phyloP scores from a whole-genome alignment of 768 basidiomycete species.

The Tricholoma matsutake region DNA sequence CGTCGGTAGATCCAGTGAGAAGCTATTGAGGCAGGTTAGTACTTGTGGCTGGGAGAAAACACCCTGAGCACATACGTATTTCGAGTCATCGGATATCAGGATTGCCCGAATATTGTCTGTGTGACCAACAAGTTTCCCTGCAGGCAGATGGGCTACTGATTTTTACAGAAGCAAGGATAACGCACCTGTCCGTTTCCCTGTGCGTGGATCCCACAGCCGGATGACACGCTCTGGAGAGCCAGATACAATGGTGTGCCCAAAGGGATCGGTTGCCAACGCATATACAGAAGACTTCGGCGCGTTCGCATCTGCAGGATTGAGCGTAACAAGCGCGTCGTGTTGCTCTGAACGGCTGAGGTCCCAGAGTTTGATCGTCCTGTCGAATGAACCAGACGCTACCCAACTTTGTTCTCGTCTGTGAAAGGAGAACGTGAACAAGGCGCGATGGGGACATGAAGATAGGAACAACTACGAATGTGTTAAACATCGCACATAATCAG shows the following conservation, averaged over 20 bases:
- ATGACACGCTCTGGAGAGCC: conserved; percentile 92
- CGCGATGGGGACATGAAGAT: not conserved
- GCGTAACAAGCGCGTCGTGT: conserved; percentile 54
- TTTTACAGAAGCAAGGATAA: not conserved
- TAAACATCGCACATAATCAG: conserved; percentile 85
- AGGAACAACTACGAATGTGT: conserved; percentile 55
- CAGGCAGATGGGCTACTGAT: not conserved
- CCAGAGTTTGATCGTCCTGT: conserved; percentile 93
- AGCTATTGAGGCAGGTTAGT: conserved; percentile 40
- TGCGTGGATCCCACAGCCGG: conserved; percentile 90
- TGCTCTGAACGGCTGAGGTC: conserved; percentile 54
- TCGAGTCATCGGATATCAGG: conserved; percentile 83
- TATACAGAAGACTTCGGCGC: conserved; percentile 74
- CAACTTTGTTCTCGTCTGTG: conserved; percentile 75
- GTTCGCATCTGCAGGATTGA: conserved; percentile 63
- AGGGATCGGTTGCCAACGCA: conserved; percentile 75
- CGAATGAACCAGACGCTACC: conserved; percentile 93
- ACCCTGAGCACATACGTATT: conserved; percentile 61
- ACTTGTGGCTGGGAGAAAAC: not conserved
- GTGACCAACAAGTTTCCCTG: conserved; percentile 88
- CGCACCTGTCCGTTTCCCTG: conserved; percentile 64
- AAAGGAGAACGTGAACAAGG: conserved; percentile 11
- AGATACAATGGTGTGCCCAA: conserved; percentile 78
- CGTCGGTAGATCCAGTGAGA: conserved; percentile 84
- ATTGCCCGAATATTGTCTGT: conserved; percentile 96